A percentile compares a stretch with the other conserved stretches of the same genome.
These are phyloP conservation scores for Mycosarcoma maydis DNA, from an alignment of 1,284 basidiomycete species.

Conservation along the genomic window DNA sequence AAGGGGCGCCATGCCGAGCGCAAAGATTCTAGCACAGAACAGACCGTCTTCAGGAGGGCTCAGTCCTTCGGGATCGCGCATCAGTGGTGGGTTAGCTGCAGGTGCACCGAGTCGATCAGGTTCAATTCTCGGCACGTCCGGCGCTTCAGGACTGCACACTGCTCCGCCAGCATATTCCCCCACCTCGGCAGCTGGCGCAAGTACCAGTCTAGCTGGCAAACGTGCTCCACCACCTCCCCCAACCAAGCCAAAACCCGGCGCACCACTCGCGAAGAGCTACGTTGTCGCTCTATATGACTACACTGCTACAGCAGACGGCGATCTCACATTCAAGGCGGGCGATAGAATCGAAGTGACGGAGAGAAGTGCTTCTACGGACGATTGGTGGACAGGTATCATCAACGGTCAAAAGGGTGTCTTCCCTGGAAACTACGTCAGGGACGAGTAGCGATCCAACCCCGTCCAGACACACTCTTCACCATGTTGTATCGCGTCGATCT, in stretches of 20 bases:
- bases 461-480: no score
- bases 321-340: conserved; percentile 89
- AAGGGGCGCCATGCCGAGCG: conserved; percentile 49
- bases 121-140: conserved; percentile 10
- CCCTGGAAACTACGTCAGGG: conserved; percentile 73
- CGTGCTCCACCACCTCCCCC: conserved; percentile 86
- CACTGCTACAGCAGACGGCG: conserved; percentile 79
- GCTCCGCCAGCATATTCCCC: conserved; percentile 33
- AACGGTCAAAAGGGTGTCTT: conserved; percentile 90
- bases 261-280: conserved; percentile 73
- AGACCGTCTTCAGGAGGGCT: conserved; percentile 7
- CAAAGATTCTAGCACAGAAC: conserved; percentile 46
- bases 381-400: conserved; percentile 97
- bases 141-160: not conserved
- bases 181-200: conserved; percentile 1
- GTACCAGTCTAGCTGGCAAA: conserved; percentile 70
- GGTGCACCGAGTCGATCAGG: conserved; percentile 37
- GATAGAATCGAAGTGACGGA: conserved; percentile 93
- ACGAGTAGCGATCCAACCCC: conserved; percentile 35
- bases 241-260: conserved; percentile 79
- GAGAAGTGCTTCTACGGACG: conserved; percentile 82
- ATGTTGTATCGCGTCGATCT: no score
- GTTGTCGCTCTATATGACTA: conserved; percentile 97
- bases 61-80: conserved; percentile 22
- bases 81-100: conserved; percentile 26